These are phyloP conservation scores for Coleophoma eucalyptorum DNA, from an alignment of 2,329 filamentous ascomycete species.

Conservation along the genomic window DNA sequence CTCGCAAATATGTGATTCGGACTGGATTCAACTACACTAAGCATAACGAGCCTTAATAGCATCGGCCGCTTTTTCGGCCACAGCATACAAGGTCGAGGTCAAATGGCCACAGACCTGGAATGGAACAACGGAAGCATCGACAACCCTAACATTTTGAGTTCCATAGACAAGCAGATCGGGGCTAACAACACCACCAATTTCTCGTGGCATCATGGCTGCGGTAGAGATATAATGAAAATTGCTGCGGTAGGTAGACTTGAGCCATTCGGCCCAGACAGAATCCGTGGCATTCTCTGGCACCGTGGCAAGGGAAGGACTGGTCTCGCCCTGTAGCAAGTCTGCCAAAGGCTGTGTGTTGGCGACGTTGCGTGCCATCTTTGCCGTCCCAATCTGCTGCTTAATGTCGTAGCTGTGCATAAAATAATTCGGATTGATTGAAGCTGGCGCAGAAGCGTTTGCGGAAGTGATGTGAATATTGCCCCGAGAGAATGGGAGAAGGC, in stretches of 20 bases:
- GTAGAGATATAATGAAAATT: constrained; percentile 2
- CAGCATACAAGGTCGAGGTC: constrained; percentile 1
- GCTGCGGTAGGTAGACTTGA: not conserved
- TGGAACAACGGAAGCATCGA: constrained; percentile 5
- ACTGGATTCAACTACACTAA: too few relatives aligned
- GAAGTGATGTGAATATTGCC: constrained; percentile 37
- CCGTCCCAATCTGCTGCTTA: constrained; percentile 13
- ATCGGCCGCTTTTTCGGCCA: constrained; percentile 6
- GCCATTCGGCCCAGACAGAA: not conserved
- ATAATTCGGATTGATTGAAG: constrained; percentile 38
- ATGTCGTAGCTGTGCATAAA: constrained; percentile 38
- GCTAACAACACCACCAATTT: constrained; percentile 32
- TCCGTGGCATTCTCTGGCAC: not conserved
- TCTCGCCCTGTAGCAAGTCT: not conserved
- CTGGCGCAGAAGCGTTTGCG: constrained; percentile 28
- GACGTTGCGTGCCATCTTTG: not conserved
- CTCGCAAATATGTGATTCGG: too few relatives aligned
- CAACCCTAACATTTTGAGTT: constrained; percentile 2
- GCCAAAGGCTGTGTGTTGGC: not conserved
- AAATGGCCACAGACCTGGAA: constrained; percentile 2
- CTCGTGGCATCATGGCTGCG: constrained; percentile 15
- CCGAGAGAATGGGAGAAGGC: constrained; percentile 37
- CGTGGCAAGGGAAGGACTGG: not conserved
- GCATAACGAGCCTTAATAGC: constrained; percentile 6
- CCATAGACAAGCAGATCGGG: constrained; percentile 30